phyloP scores from a whole-genome alignment of 129 eudicot species.

The Chrysanthemum seticuspe region DNA sequence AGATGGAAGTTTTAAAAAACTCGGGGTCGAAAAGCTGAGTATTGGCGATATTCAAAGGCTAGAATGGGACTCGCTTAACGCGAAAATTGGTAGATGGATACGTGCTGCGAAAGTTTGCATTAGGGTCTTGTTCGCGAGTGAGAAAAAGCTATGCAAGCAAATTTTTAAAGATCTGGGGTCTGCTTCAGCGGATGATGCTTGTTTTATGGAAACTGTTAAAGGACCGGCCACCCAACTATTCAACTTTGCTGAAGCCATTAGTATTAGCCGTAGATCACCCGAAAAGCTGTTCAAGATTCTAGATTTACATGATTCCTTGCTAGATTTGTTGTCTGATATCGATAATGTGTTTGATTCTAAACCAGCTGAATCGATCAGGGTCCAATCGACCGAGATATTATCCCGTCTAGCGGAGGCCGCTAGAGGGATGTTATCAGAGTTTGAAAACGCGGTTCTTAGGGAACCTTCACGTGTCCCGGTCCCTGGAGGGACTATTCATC shows the following conservation, averaged over 20 bases:
- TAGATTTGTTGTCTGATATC: constrained; percentile 67
- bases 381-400: constrained; percentile 68
- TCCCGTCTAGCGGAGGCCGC: constrained; percentile 74
- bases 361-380: constrained; percentile 51
- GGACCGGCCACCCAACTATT: constrained; percentile 65
- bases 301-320: constrained; percentile 66
- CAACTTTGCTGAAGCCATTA: constrained; percentile 75
- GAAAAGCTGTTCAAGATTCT: constrained; percentile 76
- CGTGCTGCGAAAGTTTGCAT: constrained; percentile 57
- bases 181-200: constrained; percentile 40
- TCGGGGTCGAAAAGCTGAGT: constrained; percentile 61
- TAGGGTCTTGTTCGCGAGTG: constrained; percentile 60
- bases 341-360: constrained; percentile 60
- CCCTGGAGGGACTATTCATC: constrained; percentile 86
- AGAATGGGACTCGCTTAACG: constrained; percentile 60
- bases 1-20: constrained; percentile 45
- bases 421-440: constrained; percentile 71
- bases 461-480: constrained; percentile 73
- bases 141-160: constrained; percentile 51
- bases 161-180: constrained; percentile 56
- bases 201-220: constrained; percentile 66
- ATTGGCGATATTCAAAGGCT: constrained; percentile 63
- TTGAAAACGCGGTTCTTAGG: constrained; percentile 68
- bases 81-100: constrained; percentile 64
- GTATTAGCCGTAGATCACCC: constrained; percentile 69